Percentiles rank a stretch among this genome's conserved stretches.
Conservation (phyloP, 257 asterid genomes). For the Salvia splendens region DNA sequence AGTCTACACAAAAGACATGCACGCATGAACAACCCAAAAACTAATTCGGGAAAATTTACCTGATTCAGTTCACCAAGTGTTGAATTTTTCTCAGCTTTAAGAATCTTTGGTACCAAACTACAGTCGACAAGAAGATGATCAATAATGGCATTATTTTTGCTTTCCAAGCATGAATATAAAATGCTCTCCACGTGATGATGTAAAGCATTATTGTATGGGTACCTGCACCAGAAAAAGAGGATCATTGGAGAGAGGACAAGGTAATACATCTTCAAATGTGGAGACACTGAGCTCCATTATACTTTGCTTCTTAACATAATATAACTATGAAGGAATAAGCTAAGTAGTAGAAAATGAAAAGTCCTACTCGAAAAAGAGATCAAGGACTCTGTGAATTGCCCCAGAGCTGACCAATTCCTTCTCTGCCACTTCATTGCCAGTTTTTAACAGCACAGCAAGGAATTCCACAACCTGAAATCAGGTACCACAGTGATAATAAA, state of each 20-base stretch:
- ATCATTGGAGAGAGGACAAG: conserved; percentile 22
- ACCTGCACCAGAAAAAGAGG: conserved; percentile 51
- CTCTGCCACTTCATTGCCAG: conserved; percentile 85
- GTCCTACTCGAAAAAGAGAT: conserved; percentile 91
- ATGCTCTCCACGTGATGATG: conserved; percentile 97
- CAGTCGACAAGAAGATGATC: conserved; percentile 80
- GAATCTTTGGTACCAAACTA: conserved; percentile 67
- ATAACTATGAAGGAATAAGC: background rate
- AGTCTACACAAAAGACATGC: conserved; percentile 9
- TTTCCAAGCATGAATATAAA: conserved; percentile 80
- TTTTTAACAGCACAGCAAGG: conserved; percentile 78
- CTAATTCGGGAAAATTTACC: conserved; percentile 41
- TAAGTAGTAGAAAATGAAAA: conserved; percentile 24
- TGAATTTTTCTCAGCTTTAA: conserved; percentile 69
- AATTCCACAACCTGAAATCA: conserved; percentile 77
- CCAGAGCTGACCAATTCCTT: conserved; percentile 80
- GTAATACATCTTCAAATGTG: background rate
- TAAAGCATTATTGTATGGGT: conserved; percentile 88
- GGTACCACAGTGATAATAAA: conserved; percentile 19
- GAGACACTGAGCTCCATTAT: conserved; percentile 16
- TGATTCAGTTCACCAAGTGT: conserved; percentile 50
- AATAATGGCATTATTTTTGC: conserved; percentile 55
- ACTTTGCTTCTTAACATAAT: conserved; percentile 10
- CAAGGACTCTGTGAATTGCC: conserved; percentile 70
- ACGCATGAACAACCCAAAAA: conserved; percentile 3